Evolutionary conservation across 2,329 filamentous ascomycete genomes (phyloP).

Genomic region (Aspergillus neoniger): DNA sequence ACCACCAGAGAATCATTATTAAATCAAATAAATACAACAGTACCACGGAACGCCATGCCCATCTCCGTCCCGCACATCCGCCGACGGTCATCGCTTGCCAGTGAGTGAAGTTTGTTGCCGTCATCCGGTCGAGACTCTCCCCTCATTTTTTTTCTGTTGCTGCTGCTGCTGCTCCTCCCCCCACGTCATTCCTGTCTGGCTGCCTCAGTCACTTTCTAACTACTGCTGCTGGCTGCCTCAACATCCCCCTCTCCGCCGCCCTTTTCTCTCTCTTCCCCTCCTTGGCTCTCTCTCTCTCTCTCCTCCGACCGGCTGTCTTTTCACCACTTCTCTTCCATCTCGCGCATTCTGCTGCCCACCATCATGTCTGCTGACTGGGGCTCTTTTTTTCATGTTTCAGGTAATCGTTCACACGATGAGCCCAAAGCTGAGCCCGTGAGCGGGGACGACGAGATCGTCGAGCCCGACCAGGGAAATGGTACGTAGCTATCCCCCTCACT

Average conservation of each 20-base stretch:
- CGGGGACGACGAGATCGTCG: slow-evolving; percentile 77
- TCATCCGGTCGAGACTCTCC: not conserved
- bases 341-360: slow-evolving; percentile 1
- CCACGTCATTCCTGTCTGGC: slow-evolving; percentile 22
- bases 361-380: slow-evolving; percentile 33
- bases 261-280: slow-evolving; percentile 12
- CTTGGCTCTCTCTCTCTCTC: not conserved
- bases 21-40: not conserved
- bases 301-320: slow-evolving; percentile 7
- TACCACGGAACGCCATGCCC: slow-evolving; percentile 31
- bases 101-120: slow-evolving; percentile 25
- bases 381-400: slow-evolving; percentile 35
- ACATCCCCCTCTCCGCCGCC: not conserved
- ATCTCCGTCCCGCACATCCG: slow-evolving; percentile 36
- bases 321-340: slow-evolving; percentile 1
- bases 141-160: not conserved
- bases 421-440: slow-evolving; percentile 39
- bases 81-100: slow-evolving; percentile 36
- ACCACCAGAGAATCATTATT: not conserved
- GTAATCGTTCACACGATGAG: slow-evolving; percentile 59
- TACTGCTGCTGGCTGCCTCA: not conserved
- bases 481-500: slow-evolving; percentile 36
- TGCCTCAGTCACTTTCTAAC: not conserved
- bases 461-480: slow-evolving; percentile 94
- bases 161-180: slow-evolving; percentile 3